phyloP scores from a whole-genome alignment of 1,284 basidiomycete species.

The Thelephora terrestris region DNA sequence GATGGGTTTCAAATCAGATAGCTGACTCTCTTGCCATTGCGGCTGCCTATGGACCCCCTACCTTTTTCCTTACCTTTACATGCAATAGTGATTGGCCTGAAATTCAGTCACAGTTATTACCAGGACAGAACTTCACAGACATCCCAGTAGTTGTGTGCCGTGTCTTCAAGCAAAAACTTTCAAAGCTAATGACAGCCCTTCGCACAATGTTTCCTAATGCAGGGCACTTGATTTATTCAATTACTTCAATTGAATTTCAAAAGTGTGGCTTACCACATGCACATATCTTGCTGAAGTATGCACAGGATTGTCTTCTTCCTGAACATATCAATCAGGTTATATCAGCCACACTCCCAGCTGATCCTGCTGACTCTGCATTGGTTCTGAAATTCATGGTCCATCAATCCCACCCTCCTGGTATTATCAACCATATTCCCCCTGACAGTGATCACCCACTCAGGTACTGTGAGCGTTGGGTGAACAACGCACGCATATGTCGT shows the following conservation, averaged over 20 bases:
- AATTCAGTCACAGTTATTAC: constrained; percentile 18
- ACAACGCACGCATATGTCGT: constrained; percentile 14
- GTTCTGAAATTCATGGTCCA: constrained; percentile 23
- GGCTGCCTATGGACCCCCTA: constrained; percentile 17
- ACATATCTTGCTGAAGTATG: constrained; percentile 26
- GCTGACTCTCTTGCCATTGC: constrained; percentile 28
- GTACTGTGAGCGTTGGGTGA: constrained; percentile 10
- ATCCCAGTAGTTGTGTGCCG: constrained; percentile 24
- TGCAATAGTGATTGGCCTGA: constrained; percentile 31
- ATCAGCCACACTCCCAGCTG: constrained; percentile 22
- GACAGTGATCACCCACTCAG: background rate
- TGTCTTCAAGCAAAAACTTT: constrained; percentile 24
- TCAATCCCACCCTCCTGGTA: constrained; percentile 1
- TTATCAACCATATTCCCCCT: constrained; percentile 12
- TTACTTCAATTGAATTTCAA: constrained; percentile 28
- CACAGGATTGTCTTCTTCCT: constrained; percentile 7
- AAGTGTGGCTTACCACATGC: constrained; percentile 29
- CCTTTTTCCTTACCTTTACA: constrained; percentile 29
- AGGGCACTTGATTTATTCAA: constrained; percentile 16
- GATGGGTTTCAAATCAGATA: constrained; percentile 25
- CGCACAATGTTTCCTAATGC: constrained; percentile 16
- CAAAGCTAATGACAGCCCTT: constrained; percentile 14
- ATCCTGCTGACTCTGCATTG: constrained; percentile 14
- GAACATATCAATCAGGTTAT: constrained; percentile 21
- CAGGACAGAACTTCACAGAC: constrained; percentile 23